phyloP scores from a whole-genome alignment of 192 early-diverging fungal genomes.

The Backusella mclennaniae region DNA sequence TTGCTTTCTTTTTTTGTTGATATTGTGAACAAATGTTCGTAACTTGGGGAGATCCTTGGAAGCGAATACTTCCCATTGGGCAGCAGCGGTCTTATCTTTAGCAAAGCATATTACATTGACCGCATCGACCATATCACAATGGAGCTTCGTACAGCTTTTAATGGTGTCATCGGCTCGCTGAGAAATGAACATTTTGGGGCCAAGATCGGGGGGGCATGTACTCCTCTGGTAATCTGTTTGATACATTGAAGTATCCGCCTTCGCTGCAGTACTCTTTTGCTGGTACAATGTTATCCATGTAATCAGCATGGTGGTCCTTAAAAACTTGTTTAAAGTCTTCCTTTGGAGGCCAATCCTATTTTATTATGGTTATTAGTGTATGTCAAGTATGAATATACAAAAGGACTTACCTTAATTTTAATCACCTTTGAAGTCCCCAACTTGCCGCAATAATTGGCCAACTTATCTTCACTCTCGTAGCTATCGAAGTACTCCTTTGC shows the following conservation, averaged over 20 bases:
- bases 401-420: too few species aligned
- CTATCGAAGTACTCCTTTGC: too few species aligned
- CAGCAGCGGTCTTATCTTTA: constrained; percentile 23
- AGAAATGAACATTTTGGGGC: constrained; percentile 76
- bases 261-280: too few species aligned
- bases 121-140: constrained; percentile 79
- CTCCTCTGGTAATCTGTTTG: constrained; percentile 46
- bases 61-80: constrained; percentile 71
- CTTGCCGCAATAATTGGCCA: too few species aligned
- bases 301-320: too few species aligned
- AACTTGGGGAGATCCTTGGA: constrained; percentile 24
- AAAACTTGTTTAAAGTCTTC: constrained; percentile 52
- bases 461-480: too few species aligned
- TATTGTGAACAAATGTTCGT: constrained; percentile 36
- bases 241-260: constrained; percentile 65
- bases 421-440: too few species aligned
- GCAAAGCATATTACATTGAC: constrained; percentile 64
- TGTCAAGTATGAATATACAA: too few species aligned
- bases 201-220: constrained; percentile 68
- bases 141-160: neutral
- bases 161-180: constrained; percentile 46
- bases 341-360: too few species aligned
- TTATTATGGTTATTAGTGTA: too few species aligned
- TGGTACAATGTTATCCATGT: too few species aligned
- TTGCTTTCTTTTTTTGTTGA: constrained; percentile 27